Conservation (phyloP, 2,329 filamentous ascomycete genomes). For the Pseudogymnoascus sp. region DNA sequence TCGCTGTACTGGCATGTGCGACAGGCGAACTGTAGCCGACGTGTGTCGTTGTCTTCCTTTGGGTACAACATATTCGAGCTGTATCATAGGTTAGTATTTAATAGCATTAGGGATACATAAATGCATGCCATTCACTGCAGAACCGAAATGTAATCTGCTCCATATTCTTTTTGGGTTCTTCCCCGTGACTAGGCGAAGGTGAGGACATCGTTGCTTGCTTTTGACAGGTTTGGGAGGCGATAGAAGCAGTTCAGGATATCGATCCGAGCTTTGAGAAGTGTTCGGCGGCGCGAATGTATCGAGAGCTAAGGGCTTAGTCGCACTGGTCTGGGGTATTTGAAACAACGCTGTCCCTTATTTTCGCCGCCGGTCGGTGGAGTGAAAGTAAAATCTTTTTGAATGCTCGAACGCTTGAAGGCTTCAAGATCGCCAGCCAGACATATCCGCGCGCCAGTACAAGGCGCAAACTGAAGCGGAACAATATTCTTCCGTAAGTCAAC, state of each 20-base stretch:
- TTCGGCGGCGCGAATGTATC: neutral
- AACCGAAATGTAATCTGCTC: conserved; percentile 95
- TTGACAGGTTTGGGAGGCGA: neutral
- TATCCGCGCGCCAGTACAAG: conserved; percentile 5
- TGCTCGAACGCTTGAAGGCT: neutral
- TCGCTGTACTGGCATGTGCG: conserved; percentile 91
- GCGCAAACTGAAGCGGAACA: neutral
- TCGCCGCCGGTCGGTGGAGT: neutral
- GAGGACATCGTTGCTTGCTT: conserved; percentile 43
- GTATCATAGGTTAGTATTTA: conserved; percentile 18
- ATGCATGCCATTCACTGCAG: conserved; percentile 80
- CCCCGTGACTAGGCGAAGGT: conserved; percentile 43
- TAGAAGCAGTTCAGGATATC: neutral
- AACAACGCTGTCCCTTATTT: neutral
- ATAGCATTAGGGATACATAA: neutral
- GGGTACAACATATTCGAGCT: conserved; percentile 97
- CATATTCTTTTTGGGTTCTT: conserved; percentile 40
- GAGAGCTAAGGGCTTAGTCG: neutral
- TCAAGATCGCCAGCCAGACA: neutral
- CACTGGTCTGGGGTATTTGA: neutral
- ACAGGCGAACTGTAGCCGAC: conserved; percentile 88
- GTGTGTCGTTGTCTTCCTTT: conserved; percentile 79
- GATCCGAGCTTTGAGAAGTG: neutral
- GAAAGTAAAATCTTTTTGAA: neutral
- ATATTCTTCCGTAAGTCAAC: neutral